Base-by-base conservation (phyloP, 257 asterid species). In the Solanum peruvianum region DNA sequence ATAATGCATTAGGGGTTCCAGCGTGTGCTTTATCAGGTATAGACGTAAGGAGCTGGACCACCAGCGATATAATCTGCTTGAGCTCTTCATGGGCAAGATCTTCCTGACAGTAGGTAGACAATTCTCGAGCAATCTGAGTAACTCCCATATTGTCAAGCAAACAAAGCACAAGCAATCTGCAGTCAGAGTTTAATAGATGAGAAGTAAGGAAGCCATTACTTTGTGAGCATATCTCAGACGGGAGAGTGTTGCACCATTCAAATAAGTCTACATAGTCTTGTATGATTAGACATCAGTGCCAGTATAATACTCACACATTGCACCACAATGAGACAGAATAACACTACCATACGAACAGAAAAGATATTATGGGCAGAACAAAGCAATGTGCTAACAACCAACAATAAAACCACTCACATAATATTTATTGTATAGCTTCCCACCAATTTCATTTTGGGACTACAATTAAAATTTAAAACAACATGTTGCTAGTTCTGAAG, bases 11-110 rank as follows among this genome's bases (percentile, higher is more conserved):
- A 18, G 97, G 93, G 84, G 95, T 92, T 83, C 93, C 93, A n/a
- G 88, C 91, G 87, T 95, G 93, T 88, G 98, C 94, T 93, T 97
- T 97, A 92, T 97, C 99, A 73, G 99, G 98, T 92, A 96, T 93
- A 84, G 98, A 96, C 62, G 98, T 91, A 89, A 97, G 89, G 87
- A 96, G 93, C 91, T 94, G 98, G 83, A 95, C 92, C 83, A 87
- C 90, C 91, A 85, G 84, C 20, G 95, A 93, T 85, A 92, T 89
- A 83, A 88, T 89, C 90, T 91, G 93, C 94, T 88, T 92, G 67
- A 90, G 88, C 82, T 93, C 93, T 85, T 95, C 95, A 87, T 87
- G 91, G 84, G 92, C 81, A 86, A 80, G 87, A 66, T 91, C 94
- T 91, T 91, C 93, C 77, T 83, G 89, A 89, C 83, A 85, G 88